phyloP scores from a whole-genome alignment of 331 rosid genomes.

The Pyracantha coccinea region DNA sequence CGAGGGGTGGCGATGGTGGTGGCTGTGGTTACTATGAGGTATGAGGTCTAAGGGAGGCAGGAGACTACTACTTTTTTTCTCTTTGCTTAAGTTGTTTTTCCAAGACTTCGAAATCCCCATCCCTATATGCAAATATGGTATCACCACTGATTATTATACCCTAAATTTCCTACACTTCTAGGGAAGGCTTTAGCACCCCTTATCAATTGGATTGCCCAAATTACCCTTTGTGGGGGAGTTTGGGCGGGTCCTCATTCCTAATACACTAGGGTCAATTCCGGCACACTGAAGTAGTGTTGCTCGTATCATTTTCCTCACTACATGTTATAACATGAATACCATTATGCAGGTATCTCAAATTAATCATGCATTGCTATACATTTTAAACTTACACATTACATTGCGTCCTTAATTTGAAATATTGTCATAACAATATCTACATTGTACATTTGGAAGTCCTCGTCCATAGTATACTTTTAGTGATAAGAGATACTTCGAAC shows the following conservation, averaged over 20 bases:
- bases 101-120: slow-evolving; percentile 21
- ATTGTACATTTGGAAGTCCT: no score
- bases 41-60: slow-evolving; percentile 17
- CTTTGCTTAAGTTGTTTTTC: slow-evolving; percentile 9
- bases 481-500: not conserved
- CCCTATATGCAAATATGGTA: not conserved
- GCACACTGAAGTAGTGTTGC: not conserved
- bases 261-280: not conserved
- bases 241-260: not conserved
- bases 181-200: slow-evolving; percentile 20
- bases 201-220: slow-evolving; percentile 16
- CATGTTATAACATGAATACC: not conserved
- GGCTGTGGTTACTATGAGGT: slow-evolving; percentile 24
- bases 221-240: slow-evolving; percentile 14
- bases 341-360: fast-evolving
- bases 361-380: no score
- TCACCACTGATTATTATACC: not conserved
- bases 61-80: not conserved
- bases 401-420: no score
- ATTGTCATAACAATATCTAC: no score
- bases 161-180: not conserved
- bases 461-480: no score
- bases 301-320: not conserved
- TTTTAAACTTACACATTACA: no score
- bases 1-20: slow-evolving; percentile 17